These are phyloP conservation scores for Mucor circinelloides DNA, from an alignment of 371 early-diverging fungal genomes.

Conservation along the genomic window DNA sequence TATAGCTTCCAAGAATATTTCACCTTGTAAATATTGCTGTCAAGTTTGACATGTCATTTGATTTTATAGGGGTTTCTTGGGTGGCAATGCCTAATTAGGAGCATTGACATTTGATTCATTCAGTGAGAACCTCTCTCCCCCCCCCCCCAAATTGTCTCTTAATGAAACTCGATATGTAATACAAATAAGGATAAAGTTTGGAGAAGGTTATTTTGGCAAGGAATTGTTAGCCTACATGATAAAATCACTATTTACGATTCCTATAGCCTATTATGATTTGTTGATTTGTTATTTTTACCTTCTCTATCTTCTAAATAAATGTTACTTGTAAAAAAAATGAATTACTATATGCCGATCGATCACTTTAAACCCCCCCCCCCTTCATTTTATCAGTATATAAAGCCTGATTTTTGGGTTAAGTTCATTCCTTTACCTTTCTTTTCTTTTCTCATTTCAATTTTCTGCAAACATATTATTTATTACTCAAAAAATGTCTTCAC, in stretches of 20 bases:
- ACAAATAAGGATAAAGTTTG: not conserved
- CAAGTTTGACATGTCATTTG: not conserved
- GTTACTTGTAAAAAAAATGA: not conserved
- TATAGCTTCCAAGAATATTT: not conserved
- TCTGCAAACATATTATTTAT: not conserved
- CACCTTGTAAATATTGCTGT: not conserved
- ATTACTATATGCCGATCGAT: conserved; percentile 7
- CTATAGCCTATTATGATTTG: not conserved
- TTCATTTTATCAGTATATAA: not conserved
- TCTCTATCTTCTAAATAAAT: not conserved
- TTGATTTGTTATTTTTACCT: not conserved
- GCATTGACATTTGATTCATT: not conserved
- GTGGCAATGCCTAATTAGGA: not conserved
- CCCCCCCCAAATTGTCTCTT: not conserved
- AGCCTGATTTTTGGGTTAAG: not conserved
- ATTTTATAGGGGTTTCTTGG: not conserved
- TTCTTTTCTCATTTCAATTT: conserved; percentile 1
- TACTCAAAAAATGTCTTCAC: not conserved
- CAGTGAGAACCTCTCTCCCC: not conserved
- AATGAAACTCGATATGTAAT: not conserved
- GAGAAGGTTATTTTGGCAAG: not conserved
- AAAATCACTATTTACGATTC: not conserved
- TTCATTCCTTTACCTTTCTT: not conserved
- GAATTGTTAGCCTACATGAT: not conserved
- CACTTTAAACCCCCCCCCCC: not conserved